Evolutionary conservation across 2,329 filamentous ascomycete genomes (phyloP), one percentile per base, ranked within the genome.

Genomic region (Penicillium sp.): DNA sequence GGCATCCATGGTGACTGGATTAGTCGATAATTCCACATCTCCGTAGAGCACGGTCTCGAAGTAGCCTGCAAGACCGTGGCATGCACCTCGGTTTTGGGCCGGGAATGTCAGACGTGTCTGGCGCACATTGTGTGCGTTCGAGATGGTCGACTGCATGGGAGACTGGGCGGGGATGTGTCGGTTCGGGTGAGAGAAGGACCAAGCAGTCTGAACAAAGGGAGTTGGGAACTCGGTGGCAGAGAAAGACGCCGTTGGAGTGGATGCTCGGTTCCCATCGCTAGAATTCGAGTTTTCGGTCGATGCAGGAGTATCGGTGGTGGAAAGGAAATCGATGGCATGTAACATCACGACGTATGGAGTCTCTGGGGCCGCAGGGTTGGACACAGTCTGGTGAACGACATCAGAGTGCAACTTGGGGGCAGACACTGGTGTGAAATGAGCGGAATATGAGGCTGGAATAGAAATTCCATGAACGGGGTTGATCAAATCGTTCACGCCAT

Each of bases 321-420:
- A 88, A 9, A 96, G 85, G 68, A 90, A 94, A 75, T 97, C 92
- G 56, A 96, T 85, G 22, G 92, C 89, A 65, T 92, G 93, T 4
- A 99, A 81, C 77, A 94, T 91, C 47, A 97, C 92, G 2, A 99
- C 95, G 79, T 94, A 97, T 0, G 94, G 94, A 0, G 91, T 96
- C 65, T 96, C 88, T 62, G 92, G 92, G 14, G 90, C 92, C 43
- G 86, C 84, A 0, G 84, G 74, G 56, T 93, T 91, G 3, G 79
- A 81, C 13, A 76, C 71, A 21, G 76, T 75, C 47, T 92, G 85
- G 43, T 82, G 79, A 24, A 85, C 78, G 54, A 99, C 86, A 66
- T 99, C 93, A 18, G 89, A 85, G 72, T 94, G 85, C 34, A 99
- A 82, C 62, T 89, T 90, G 3, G 94, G 94, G 1, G 92, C 90